Percentiles rank a stretch among this genome's conserved stretches.
phyloP scores from a whole-genome alignment of 148 eudicot species.

The Amaranthus hypochondriacus region DNA sequence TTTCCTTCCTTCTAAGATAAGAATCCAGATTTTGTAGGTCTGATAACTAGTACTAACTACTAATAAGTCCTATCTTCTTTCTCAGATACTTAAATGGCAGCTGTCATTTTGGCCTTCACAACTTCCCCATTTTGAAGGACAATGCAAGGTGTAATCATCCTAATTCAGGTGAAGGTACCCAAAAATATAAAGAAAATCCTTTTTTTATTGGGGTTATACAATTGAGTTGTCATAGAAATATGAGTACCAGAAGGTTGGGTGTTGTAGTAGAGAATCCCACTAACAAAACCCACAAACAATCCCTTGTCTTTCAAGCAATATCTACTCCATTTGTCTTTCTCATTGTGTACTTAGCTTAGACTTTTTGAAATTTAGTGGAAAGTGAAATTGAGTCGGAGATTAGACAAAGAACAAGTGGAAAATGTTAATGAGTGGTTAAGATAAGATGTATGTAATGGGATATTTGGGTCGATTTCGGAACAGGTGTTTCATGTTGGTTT shows the following conservation, averaged over 20 bases:
- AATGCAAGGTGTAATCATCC: not conserved
- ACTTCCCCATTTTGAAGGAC: not conserved
- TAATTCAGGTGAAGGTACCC: not conserved
- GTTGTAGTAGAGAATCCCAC: conserved; percentile 11
- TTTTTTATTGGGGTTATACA: conserved; percentile 15
- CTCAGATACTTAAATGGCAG: conserved; percentile 21
- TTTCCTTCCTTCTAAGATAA: conserved; percentile 14
- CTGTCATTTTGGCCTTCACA: conserved; percentile 21
- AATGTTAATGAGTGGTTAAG: too few relatives aligned
- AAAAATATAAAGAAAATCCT: not conserved
- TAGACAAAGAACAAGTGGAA: too few relatives aligned
- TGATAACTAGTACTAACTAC: conserved; percentile 10
- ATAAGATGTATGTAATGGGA: too few relatives aligned
- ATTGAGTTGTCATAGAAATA: conserved; percentile 43
- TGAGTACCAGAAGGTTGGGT: conserved; percentile 19
- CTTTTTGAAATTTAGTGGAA: too few relatives aligned
- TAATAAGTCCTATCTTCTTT: not conserved
- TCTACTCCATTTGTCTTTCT: conserved; percentile 3
- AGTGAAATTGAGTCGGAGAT: too few relatives aligned
- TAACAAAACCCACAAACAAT: conserved; percentile 18
- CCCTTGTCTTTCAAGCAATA: conserved; percentile 59
- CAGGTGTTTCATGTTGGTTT: too few relatives aligned
- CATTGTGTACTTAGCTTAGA: not conserved
- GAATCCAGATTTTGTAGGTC: conserved; percentile 21
- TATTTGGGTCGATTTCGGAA: too few relatives aligned